Evolutionary conservation across 1,139 yeast species (phyloP), one percentile per base, ranked within the genome.

Genomic region (Hemisphaericaspora xylofermentans): DNA sequence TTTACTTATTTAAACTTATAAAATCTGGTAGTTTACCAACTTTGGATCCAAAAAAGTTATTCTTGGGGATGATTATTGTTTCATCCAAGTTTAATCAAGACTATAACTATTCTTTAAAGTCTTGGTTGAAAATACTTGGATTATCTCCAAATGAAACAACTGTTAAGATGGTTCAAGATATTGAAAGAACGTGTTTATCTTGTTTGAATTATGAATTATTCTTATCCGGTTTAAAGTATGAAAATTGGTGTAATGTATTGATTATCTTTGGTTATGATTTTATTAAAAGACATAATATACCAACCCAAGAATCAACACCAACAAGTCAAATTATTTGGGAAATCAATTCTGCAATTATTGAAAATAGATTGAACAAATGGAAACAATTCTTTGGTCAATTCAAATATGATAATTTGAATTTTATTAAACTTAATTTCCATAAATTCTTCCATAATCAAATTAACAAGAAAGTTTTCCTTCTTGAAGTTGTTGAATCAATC

Each of bases 71-170:
- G 52, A 60, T 86, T 40, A 83, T 86, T 43, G 65, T 86, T 37
- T 82, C 93, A 1, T 77, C 84, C 41, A 87, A 87, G 57, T 85
- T 81, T 58, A 71, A 77, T 47, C 88, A 82, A 57, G 95, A 87
- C 61, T 77, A 81, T 43, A 84, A 83, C 56, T 85, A 78, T 60
- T 71, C 85, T 17, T 74, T 84, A 49, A 72, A 71, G 49, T 78
- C 86, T n/a, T 87, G 95, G 95, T 69, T 84, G 40, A 80, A 79
- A 54, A 81, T 87, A 39, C 78, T 88, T 39, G 93, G 94, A 1
- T 82, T 50, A 52, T 72, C 37, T 45, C 57, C 49, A 39, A 54
- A 49, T 16, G 40, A 48, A 13, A 45, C 50, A 15, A 52, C 59
- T 39, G 48, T 72, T n/a, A 51, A 61, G 33, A 79, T 75, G 43